Percentiles rank a stretch among this genome's conserved stretches.
Evolutionary conservation across 345 rosid genomes (phyloP).

Genomic region (Hibiscus mutabilis): DNA sequence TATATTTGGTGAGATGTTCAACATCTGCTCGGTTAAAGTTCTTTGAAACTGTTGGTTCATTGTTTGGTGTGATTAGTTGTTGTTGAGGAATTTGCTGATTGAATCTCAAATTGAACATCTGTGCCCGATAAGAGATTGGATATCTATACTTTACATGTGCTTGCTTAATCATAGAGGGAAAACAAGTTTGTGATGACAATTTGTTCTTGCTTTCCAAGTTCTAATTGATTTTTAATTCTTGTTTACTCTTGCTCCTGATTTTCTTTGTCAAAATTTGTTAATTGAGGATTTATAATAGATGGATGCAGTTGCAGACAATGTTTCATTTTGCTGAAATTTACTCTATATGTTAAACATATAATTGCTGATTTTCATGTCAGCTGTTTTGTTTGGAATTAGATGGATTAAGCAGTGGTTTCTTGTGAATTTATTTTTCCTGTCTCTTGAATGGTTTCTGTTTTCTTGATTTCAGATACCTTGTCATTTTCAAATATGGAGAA

Average conservation of each 20-base stretch:
- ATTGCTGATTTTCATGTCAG: not conserved
- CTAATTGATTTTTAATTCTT: not conserved
- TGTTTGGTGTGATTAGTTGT: not conserved
- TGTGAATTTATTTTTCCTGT: not conserved
- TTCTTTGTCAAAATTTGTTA: not conserved
- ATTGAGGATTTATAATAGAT: not conserved
- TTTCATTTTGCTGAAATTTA: not conserved
- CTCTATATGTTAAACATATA: not conserved
- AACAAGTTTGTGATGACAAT: not conserved
- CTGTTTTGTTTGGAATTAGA: not conserved
- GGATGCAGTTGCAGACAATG: not conserved
- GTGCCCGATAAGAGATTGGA: not conserved
- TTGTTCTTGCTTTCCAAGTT: not conserved
- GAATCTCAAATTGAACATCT: not conserved
- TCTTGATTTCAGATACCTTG: constrained; percentile 21
- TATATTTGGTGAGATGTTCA: constrained; percentile 1
- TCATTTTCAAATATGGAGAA: not conserved
- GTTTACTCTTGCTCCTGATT: not conserved
- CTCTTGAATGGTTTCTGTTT: not conserved
- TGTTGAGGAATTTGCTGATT: not conserved
- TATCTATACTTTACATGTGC: not conserved
- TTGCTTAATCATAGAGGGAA: not conserved
- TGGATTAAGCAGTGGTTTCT: not conserved
- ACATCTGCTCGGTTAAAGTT: not conserved
- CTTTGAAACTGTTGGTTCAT: not conserved